phyloP scores from a whole-genome alignment of 305 asterid species.

The Plantago coronopus region DNA sequence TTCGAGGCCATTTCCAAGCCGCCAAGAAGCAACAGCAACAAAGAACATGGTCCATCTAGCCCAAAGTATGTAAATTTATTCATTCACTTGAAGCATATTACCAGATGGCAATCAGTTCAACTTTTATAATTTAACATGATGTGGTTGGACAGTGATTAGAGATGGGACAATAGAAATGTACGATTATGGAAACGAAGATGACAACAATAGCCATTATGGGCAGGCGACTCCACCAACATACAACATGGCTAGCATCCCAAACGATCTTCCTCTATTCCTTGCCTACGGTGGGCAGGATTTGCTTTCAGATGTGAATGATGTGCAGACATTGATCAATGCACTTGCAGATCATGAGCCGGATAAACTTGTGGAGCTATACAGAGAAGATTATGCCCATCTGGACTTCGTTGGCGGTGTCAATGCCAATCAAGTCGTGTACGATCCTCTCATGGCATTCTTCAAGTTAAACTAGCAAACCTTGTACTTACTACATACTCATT shows the following conservation, averaged over 20 bases:
- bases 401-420: constrained; percentile 53
- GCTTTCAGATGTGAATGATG: constrained; percentile 60
- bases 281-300: constrained; percentile 64
- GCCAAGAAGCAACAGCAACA: constrained; percentile 62
- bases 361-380: constrained; percentile 44
- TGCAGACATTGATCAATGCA: constrained; percentile 32
- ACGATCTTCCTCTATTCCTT: constrained; percentile 53
- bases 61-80: constrained; percentile 47
- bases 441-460: constrained; percentile 52
- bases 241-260: constrained; percentile 48
- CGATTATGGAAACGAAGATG: constrained; percentile 48
- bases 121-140: background rate
- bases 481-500: too few species aligned
- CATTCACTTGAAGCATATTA: background rate
- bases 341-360: constrained; percentile 45
- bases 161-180: constrained; percentile 56
- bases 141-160: constrained; percentile 45
- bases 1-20: constrained; percentile 37
- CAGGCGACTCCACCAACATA: constrained; percentile 58
- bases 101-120: background rate
- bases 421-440: constrained; percentile 56
- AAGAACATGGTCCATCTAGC: constrained; percentile 75
- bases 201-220: constrained; percentile 58
- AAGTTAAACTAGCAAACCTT: constrained; percentile 22
- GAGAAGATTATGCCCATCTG: constrained; percentile 55